Evolutionary conservation across 345 rosid species (phyloP).

Genomic region (Eucalyptus cloeziana): DNA sequence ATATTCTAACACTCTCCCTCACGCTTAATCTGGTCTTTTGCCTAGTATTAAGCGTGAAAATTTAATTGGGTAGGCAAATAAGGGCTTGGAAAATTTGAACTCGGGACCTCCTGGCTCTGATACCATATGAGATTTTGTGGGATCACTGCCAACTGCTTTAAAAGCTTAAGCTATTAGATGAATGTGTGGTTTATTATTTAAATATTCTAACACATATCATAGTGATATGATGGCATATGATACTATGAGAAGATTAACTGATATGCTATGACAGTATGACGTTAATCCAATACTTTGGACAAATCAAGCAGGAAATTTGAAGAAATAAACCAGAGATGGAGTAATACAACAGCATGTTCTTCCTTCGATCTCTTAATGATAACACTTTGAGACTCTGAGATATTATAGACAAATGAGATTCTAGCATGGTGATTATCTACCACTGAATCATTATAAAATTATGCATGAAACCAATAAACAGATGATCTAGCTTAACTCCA

Average conservation of each 20-base stretch:
- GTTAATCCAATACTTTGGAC: background rate
- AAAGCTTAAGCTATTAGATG: too few relatives aligned
- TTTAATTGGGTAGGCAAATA: too few relatives aligned
- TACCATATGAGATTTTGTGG: too few relatives aligned
- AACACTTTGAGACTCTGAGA: background rate
- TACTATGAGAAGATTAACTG: background rate
- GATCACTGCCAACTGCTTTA: too few relatives aligned
- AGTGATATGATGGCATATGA: background rate
- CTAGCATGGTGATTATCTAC: background rate
- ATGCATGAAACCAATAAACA: background rate
- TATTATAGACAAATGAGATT: background rate
- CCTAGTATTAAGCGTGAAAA: too few relatives aligned
- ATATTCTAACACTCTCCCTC: too few relatives aligned
- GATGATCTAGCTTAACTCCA: background rate
- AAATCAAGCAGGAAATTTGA: background rate
- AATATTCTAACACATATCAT: too few relatives aligned
- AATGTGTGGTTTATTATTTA: too few relatives aligned
- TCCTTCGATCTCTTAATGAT: background rate
- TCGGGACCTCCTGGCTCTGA: too few relatives aligned
- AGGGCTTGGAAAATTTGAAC: too few relatives aligned
- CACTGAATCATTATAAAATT: background rate
- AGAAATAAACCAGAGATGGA: background rate
- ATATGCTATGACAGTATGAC: background rate
- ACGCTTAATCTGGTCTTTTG: too few relatives aligned
- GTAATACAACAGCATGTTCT: background rate